Evolutionary conservation across 495 filamentous ascomycete species (phyloP), one percentile per base, ranked within the genome.

Genomic region (Choiromyces venosus): DNA sequence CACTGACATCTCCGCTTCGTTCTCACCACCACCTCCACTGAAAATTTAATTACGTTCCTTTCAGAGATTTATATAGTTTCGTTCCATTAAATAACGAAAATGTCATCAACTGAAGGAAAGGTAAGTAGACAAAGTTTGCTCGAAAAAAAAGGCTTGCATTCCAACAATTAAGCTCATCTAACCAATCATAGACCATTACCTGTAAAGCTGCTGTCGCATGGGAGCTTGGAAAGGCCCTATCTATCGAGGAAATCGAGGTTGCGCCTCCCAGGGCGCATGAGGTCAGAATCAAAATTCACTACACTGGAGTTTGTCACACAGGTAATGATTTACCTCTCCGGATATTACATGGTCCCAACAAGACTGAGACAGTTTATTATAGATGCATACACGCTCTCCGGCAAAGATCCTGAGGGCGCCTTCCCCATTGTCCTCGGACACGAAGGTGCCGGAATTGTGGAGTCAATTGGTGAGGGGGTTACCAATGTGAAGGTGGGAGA

Each of bases 271-370:
- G 87, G 82, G 94, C 94, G 64, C 89, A 96, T 84, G 95, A 99
- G 85, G 96, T 99, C 74, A 92, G 95, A 73, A 97, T 99, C 81
- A 84, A 98, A 86, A 92, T 99, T 82, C 87, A 92, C 84, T 96
- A 97, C 86, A 99, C 95, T 46, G 95, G 95, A 82, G 94, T 99
- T 81, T 99, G 95, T 85, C 95, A 99, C 84, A 99, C 95, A 79
- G 93, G 93, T 96, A 84, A 78, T 85, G 64, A 42, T 38, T 16
- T 29, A 37, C 42, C 67, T 71, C 52, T 0, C n/a, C 25, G 19
- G 36, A 68, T 21, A 18, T 29, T 70, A 67, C 72, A 79, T 71
- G 78, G 76, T 76, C 66, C 67, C 76, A 37, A 19, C 70, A 44
- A 79, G 68, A 68, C 75, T 70, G 75, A 81, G 42, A 36, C 79